Evolutionary conservation across 2,329 filamentous ascomycete species (phyloP).

Genomic region (Tolypocladium capitatum): DNA sequence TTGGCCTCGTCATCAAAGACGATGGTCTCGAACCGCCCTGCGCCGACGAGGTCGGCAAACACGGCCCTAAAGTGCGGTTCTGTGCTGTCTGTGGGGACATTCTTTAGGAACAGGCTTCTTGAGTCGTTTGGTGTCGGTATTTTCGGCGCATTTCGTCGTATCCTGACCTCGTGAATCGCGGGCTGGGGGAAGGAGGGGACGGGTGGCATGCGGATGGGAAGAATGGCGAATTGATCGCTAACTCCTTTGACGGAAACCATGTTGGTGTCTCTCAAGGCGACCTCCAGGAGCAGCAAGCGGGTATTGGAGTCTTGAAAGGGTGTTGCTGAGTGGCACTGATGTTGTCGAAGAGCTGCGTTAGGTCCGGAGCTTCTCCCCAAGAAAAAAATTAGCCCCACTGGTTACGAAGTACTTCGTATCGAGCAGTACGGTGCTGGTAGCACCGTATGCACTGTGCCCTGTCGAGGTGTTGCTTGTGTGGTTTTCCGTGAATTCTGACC

Average conservation of each 20-base stretch:
- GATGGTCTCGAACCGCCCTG: constrained; percentile 65
- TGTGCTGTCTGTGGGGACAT: constrained; percentile 75
- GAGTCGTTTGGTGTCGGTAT: constrained; percentile 59
- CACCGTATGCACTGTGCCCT: background rate
- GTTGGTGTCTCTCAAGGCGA: background rate
- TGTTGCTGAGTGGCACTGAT: background rate
- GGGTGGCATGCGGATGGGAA: constrained; percentile 54
- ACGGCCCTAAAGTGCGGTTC: constrained; percentile 62
- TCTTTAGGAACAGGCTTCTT: constrained; percentile 81
- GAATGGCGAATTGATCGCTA: constrained; percentile 48
- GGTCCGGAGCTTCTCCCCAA: background rate
- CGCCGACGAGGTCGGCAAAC: constrained; percentile 61
- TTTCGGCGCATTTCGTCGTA: constrained; percentile 72
- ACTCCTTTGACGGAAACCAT: constrained; percentile 16
- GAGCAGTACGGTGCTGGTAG: background rate
- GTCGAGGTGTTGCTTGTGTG: background rate
- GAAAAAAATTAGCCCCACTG: background rate
- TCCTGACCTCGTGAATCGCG: constrained; percentile 71
- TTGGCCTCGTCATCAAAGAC: constrained; percentile 55
- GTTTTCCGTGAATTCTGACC: no score
- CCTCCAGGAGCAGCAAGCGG: no score
- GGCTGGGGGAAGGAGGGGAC: constrained; percentile 47
- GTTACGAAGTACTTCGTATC: no score
- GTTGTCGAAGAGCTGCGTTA: background rate
- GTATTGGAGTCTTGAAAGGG: background rate